phyloP scores from a whole-genome alignment of 352 stramenopile species.

The Phytophthora megakarya region DNA sequence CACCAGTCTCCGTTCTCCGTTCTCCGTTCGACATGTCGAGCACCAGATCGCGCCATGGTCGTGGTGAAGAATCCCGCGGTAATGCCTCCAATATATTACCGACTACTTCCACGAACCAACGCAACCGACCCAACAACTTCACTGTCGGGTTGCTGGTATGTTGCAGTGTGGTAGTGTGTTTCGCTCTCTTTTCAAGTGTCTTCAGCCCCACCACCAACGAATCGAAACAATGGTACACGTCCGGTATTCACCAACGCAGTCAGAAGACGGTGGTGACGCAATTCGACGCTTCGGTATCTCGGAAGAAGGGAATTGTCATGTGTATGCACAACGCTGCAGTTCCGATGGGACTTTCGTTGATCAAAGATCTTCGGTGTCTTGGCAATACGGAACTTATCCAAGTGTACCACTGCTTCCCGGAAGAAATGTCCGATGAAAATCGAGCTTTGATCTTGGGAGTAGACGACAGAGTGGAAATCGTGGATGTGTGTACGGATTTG shows the following conservation, averaged over 20 bases:
- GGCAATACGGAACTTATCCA: slow-evolving; percentile 47
- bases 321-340: slow-evolving; percentile 35
- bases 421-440: slow-evolving; percentile 37
- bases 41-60: slow-evolving; percentile 2
- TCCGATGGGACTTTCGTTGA: slow-evolving; percentile 39
- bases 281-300: slow-evolving; percentile 27
- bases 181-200: slow-evolving; percentile 14
- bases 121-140: background rate
- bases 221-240: slow-evolving; percentile 12
- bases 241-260: slow-evolving; percentile 21
- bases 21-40: no score
- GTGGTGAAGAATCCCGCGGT: background rate
- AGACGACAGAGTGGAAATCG: slow-evolving; percentile 35
- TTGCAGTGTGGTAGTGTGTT: slow-evolving; percentile 16
- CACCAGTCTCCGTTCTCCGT: no score
- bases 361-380: slow-evolving; percentile 33
- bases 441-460: slow-evolving; percentile 19
- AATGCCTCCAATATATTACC: background rate
- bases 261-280: slow-evolving; percentile 6
- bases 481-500: slow-evolving; percentile 43
- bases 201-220: slow-evolving; percentile 9
- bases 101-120: background rate
- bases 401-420: slow-evolving; percentile 40
- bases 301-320: slow-evolving; percentile 40
- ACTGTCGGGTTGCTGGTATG: slow-evolving; percentile 3